Evolutionary conservation across 176 grass and related monocot species (phyloP).

Genomic region (Zoysia pacifica): DNA sequence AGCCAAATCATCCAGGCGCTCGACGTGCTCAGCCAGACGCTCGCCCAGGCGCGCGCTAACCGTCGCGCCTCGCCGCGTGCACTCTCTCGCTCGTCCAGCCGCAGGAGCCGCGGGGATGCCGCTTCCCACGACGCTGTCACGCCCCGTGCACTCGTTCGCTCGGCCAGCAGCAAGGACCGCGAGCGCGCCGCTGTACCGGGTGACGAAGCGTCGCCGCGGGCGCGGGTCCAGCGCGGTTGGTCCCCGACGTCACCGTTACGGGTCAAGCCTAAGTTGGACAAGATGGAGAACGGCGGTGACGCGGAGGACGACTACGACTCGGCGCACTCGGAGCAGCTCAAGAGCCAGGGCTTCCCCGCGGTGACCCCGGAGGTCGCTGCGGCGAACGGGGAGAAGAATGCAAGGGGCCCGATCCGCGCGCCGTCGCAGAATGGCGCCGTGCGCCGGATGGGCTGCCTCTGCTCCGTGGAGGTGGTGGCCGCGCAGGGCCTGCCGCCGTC

Average conservation of each 20-base stretch:
- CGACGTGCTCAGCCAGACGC: constrained; percentile 67
- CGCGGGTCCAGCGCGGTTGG: constrained; percentile 42
- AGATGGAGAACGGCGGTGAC: constrained; percentile 25
- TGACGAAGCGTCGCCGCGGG: constrained; percentile 23
- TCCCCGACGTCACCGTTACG: constrained; percentile 67
- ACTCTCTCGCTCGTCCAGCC: constrained; percentile 38
- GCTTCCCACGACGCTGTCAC: no score
- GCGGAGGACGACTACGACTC: not conserved
- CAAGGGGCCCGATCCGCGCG: constrained; percentile 73
- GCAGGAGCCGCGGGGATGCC: no score
- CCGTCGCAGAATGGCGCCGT: constrained; percentile 60
- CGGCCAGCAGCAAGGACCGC: no score
- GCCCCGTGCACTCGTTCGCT: no score
- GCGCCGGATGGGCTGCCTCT: constrained; percentile 67
- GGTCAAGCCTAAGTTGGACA: constrained; percentile 29
- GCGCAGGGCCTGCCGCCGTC: constrained; percentile 68
- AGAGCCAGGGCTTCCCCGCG: constrained; percentile 40
- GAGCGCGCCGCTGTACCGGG: no score
- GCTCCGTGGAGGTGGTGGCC: constrained; percentile 73
- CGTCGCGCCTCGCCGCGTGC: constrained; percentile 64
- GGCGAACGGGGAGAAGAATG: constrained; percentile 55
- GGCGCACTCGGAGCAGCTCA: constrained; percentile 14
- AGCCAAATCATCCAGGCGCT: constrained; percentile 68
- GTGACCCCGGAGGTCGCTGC: not conserved
- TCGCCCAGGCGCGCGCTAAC: constrained; percentile 66